These are phyloP conservation scores for Candida hungchunana DNA, from an alignment of 805 yeast genomes.

Conservation along the genomic window DNA sequence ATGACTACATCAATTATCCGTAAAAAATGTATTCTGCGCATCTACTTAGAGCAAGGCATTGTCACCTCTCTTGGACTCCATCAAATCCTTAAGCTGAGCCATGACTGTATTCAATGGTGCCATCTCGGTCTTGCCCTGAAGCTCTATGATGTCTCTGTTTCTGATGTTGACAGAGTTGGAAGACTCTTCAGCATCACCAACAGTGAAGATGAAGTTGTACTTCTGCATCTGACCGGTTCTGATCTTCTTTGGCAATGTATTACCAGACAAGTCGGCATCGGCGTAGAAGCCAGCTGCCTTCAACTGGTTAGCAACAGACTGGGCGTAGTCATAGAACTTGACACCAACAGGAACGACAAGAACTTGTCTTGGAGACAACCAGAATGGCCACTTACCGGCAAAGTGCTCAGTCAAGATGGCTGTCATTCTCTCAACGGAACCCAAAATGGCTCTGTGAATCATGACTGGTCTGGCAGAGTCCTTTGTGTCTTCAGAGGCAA, in stretches of 20 bases:
- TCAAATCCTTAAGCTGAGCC: constrained; percentile 60
- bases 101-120: constrained; percentile 70
- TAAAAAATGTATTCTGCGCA: too few species aligned
- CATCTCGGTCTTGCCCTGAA: constrained; percentile 90
- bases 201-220: constrained; percentile 94
- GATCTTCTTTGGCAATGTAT: constrained; percentile 96
- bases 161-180: constrained; percentile 85
- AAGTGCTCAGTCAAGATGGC: constrained; percentile 97
- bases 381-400: constrained; percentile 99
- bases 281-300: constrained; percentile 80
- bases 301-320: constrained; percentile 64
- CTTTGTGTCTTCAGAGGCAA: constrained; percentile 39
- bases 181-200: constrained; percentile 90
- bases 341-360: constrained; percentile 96
- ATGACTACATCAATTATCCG: background rate
- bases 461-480: constrained; percentile 86
- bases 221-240: constrained; percentile 93
- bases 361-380: constrained; percentile 99
- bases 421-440: constrained; percentile 98
- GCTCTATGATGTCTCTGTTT: constrained; percentile 90
- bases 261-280: constrained; percentile 90
- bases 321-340: constrained; percentile 87
- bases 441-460: constrained; percentile 98
- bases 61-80: constrained; percentile 70
- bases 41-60: constrained; percentile 36